Percentiles rank a stretch among this genome's conserved stretches.
These are phyloP conservation scores for Coemansia sp. DNA, from an alignment of 192 early-diverging fungal species.

Conservation along the genomic window DNA sequence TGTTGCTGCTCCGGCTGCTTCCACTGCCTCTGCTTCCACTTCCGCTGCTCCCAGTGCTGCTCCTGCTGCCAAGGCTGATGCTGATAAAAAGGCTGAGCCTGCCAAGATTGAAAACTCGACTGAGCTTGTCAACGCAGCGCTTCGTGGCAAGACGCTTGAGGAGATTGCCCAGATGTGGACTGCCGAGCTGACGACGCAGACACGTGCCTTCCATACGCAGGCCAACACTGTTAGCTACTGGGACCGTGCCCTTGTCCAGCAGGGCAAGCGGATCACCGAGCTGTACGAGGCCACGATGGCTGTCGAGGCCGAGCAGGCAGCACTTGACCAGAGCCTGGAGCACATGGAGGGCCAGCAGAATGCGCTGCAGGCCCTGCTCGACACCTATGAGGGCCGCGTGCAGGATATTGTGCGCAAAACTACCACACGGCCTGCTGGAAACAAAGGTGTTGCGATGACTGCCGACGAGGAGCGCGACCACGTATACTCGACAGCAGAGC, in stretches of 20 bases:
- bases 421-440: conserved; percentile 50
- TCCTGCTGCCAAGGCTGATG: conserved; percentile 41
- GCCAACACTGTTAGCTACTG: conserved; percentile 78
- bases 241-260: conserved; percentile 84
- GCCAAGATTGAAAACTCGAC: conserved; percentile 57
- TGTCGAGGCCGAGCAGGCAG: conserved; percentile 69
- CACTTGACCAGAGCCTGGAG: conserved; percentile 81
- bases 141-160: conserved; percentile 73
- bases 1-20: conserved; percentile 49
- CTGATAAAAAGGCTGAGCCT: neutral
- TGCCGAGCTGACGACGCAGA: conserved; percentile 69
- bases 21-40: too few species aligned
- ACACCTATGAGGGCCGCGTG: conserved; percentile 68
- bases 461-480: conserved; percentile 85
- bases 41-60: conserved; percentile 25
- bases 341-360: conserved; percentile 85
- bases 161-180: conserved; percentile 92
- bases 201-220: conserved; percentile 80
- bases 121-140: conserved; percentile 26
- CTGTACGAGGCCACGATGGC: conserved; percentile 70
- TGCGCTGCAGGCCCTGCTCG: conserved; percentile 72
- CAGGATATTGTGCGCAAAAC: conserved; percentile 52
- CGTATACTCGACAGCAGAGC: conserved; percentile 81
- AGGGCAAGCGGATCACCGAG: conserved; percentile 73
- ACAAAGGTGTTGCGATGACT: conserved; percentile 34